Evolutionary conservation across 768 basidiomycete genomes (phyloP), one percentile per base, ranked within the genome.

Genomic region (Tephrocybe sp.): DNA sequence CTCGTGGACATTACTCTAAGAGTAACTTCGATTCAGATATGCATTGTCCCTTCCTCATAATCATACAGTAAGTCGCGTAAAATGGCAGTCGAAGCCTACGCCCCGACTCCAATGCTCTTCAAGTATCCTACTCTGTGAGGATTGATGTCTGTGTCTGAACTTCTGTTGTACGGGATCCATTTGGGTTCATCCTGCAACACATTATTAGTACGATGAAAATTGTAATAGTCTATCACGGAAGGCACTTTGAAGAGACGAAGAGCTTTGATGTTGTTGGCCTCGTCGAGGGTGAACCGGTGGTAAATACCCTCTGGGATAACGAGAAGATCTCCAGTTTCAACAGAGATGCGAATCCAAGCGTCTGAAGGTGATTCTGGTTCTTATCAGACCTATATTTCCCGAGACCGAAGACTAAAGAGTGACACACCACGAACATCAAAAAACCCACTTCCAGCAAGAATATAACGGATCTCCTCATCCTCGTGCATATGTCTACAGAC

Each of bases 381-480:
- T 17, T 6, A 18, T 39, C 4, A 39, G 38, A 9, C 18, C n/a
- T 6, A 20, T 3, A 20, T 4, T 18, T 39, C 20, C 40, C 17
- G 12, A 7, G 15, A 20, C 0, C 26, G 23, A 21, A 9, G 4
- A 36, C n/a, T n/a, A 3, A 9, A 43, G 18, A 11, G 21, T 14
- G 21, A 60, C 83, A 49, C 57, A 90, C 90, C 90, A 52, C 93
- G 80, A 34, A 98, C 81, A 59, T 98, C 95, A 64, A 97, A 98
- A 76, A 84, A 98, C 0, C 93, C 94, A 32, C 81, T 84, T n/a
- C 95, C 95, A 0, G 79, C 75, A 34, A 93, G 76, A 59, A 95
- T 83, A 61, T 90, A 98, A 7, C 94, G 78, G 62, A 95, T 96
- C 69, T 98, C 94, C 62, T 98, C 94, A 61, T 97, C 94, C 67